Evolutionary conservation across 2,329 filamentous ascomycete species (phyloP), one percentile per base, ranked within the genome.

Genomic region (Pseudogymnoascus sp.): DNA sequence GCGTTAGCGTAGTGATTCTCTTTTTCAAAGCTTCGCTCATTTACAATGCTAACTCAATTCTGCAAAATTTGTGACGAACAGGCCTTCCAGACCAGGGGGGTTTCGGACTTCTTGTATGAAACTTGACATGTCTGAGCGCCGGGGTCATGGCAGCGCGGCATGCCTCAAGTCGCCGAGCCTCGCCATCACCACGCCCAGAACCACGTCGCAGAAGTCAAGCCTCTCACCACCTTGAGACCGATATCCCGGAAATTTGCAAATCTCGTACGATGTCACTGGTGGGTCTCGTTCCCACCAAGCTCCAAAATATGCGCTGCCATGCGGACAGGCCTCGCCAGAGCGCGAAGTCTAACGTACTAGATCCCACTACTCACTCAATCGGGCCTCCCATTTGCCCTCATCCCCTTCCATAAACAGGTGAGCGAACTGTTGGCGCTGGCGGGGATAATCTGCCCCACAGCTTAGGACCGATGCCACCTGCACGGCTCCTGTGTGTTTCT

Each of bases 291-390:
- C 28, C 28, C 47, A 54, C 9, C 14, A 54, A 20, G 47, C 25
- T 54, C 47, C 2, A 50, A 54, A 54, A 35, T 54, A 54, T 54
- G 47, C 16, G 47, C 28, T 14, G 28, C 47, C 28, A 54, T 35
- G 47, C n/a, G 28, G 47, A 54, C 47, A 54, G 47, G 28, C 47
- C 47, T 54, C 47, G 47, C 28, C 47, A 54, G 47, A 54, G 47
- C 47, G 47, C 47, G 47, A 54, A 54, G 28, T 54, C 47, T 54
- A 54, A 54, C 47, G 47, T 54, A 54, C 47, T 54, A 54, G 28
- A 18, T 54, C 25, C 47, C 47, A 54, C 47, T 33, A 18, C 28
- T 54, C 6, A 33, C 47, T 54, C 28, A 33, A 54, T 20, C 25
- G 2, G 47, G 28, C 47, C 33, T 54, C 47, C 33, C 47, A 54